Evolutionary conservation across 768 basidiomycete genomes (phyloP).

Genomic region (Amanita exitialis): DNA sequence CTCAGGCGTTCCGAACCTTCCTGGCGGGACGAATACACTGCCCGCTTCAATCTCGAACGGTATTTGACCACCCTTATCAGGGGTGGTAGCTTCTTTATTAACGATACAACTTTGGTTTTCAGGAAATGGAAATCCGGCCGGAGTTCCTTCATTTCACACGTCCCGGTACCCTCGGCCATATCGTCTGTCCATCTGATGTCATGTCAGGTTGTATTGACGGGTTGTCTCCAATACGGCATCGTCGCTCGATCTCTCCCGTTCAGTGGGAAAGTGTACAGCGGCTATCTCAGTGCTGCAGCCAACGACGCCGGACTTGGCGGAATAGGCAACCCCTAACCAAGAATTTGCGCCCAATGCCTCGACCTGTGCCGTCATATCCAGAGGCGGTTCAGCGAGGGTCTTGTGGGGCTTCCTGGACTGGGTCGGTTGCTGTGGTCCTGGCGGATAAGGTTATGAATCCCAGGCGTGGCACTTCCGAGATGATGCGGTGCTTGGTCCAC

Average conservation of each 20-base stretch:
- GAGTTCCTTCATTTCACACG: constrained; percentile 49
- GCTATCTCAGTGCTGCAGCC: constrained; percentile 45
- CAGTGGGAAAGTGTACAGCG: constrained; percentile 58
- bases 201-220: constrained; percentile 42
- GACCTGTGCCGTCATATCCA: constrained; percentile 44
- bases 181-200: constrained; percentile 53
- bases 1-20: constrained; percentile 46
- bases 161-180: constrained; percentile 50
- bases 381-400: constrained; percentile 55
- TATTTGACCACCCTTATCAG: constrained; percentile 14
- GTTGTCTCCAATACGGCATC: constrained; percentile 58
- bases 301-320: constrained; percentile 42
- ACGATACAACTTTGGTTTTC: not conserved
- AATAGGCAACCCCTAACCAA: constrained; percentile 63
- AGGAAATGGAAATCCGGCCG: constrained; percentile 69
- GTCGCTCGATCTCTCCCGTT: constrained; percentile 67
- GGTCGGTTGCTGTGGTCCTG: constrained; percentile 54
- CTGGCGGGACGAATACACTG: constrained; percentile 67
- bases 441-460: constrained; percentile 51
- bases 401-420: constrained; percentile 68
- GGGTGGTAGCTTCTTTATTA: not conserved
- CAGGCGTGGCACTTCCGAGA: constrained; percentile 31
- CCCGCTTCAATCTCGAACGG: constrained; percentile 44
- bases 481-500: constrained; percentile 35
- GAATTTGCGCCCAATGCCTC: constrained; percentile 66